Evolutionary conservation across 129 eudicot genomes (phyloP).

Genomic region (Dittrichia graveolens): DNA sequence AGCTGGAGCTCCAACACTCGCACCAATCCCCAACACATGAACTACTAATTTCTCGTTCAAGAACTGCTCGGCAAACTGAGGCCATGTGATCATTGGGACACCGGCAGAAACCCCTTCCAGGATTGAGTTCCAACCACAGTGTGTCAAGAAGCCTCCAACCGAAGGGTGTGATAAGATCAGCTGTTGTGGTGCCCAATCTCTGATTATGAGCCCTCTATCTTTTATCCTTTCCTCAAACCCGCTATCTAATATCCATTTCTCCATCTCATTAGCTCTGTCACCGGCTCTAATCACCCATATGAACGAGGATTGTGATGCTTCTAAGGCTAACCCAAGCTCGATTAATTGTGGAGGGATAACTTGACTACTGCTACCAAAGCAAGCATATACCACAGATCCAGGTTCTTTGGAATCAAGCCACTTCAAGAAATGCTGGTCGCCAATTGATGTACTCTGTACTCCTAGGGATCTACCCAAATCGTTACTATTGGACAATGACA

Average conservation of each 20-base stretch:
- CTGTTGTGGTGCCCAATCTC: slow-evolving; percentile 71
- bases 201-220: slow-evolving; percentile 52
- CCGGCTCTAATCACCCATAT: slow-evolving; percentile 59
- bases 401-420: slow-evolving; percentile 54
- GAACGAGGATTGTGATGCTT: slow-evolving; percentile 51
- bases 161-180: slow-evolving; percentile 56
- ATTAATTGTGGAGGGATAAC: slow-evolving; percentile 41
- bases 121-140: slow-evolving; percentile 35
- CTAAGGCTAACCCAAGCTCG: slow-evolving; percentile 63
- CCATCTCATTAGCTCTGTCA: slow-evolving; percentile 42
- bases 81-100: slow-evolving; percentile 39
- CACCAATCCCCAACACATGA: slow-evolving; percentile 33
- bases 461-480: slow-evolving; percentile 33
- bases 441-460: slow-evolving; percentile 42
- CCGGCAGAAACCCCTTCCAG: slow-evolving; percentile 33
- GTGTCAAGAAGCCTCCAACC: slow-evolving; percentile 45
- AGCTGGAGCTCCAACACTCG: slow-evolving; percentile 24
- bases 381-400: slow-evolving; percentile 48
- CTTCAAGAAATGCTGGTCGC: slow-evolving; percentile 28
- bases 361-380: slow-evolving; percentile 54
- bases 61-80: slow-evolving; percentile 36
- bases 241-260: slow-evolving; percentile 50
- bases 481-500: slow-evolving; percentile 46
- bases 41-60: slow-evolving; percentile 37
- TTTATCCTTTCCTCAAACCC: slow-evolving; percentile 48